Conservation (phyloP, 192 early-diverging fungal genomes). For the Backusella liffmaniae region DNA sequence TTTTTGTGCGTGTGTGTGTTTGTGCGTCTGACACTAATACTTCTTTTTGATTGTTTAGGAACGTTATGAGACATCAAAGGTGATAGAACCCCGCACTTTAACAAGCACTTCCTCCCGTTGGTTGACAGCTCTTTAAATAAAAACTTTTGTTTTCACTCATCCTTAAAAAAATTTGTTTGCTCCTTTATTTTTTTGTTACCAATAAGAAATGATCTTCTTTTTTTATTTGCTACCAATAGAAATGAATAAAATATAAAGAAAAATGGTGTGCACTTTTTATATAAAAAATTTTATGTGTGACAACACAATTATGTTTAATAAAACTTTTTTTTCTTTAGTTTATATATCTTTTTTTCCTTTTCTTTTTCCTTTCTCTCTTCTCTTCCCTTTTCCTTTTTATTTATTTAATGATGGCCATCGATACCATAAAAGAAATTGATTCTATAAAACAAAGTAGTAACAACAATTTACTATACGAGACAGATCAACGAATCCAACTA, state of each 20-base stretch:
- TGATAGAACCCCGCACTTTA: constrained; percentile 3
- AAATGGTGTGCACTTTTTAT: neutral
- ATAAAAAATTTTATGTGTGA: neutral
- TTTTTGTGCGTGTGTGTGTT: neutral
- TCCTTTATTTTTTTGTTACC: neutral
- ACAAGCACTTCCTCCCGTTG: constrained; percentile 12
- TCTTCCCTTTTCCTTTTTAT: neutral
- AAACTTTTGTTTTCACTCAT: neutral
- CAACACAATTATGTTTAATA: neutral
- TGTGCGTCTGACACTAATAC: neutral
- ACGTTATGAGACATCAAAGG: constrained; percentile 6
- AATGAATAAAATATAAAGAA: neutral
- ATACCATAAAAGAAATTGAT: neutral
- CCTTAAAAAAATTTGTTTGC: neutral
- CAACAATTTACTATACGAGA: neutral
- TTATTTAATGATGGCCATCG: neutral
- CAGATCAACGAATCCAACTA: neutral
- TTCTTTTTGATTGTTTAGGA: neutral
- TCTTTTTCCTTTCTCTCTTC: constrained; percentile 6
- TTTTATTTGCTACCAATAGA: neutral
- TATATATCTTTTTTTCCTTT: neutral
- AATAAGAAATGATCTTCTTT: neutral
- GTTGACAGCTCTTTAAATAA: constrained; percentile 12
- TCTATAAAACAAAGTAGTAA: neutral
- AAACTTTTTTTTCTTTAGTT: neutral